Conservation (phyloP, 192 early-diverging fungal genomes). For the Umbelopsis sp. region DNA sequence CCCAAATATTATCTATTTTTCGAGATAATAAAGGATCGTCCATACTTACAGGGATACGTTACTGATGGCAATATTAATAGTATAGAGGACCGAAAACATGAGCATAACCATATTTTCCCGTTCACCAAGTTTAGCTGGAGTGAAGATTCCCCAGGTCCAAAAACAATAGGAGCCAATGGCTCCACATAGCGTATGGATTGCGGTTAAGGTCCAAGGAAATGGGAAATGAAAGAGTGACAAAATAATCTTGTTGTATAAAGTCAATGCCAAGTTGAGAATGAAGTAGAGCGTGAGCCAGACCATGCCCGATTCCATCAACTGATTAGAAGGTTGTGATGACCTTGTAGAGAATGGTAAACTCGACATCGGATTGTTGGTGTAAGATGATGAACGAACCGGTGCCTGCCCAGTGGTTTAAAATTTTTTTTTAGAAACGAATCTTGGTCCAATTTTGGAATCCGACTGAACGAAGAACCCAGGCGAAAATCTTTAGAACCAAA, state of each 20-base stretch:
- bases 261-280: conserved; percentile 60
- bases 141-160: conserved; percentile 33
- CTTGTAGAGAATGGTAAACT: conserved; percentile 14
- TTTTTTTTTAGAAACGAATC: conserved; percentile 13
- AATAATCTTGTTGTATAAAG: conserved; percentile 71
- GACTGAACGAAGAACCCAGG: not conserved
- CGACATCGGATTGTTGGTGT: not conserved
- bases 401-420: not conserved
- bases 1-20: not conserved
- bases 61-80: conserved; percentile 72
- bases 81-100: conserved; percentile 71
- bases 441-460: not conserved
- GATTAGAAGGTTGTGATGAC: conserved; percentile 1
- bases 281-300: conserved; percentile 58
- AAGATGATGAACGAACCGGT: conserved; percentile 12
- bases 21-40: conserved; percentile 22
- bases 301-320: conserved; percentile 21
- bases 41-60: conserved; percentile 68
- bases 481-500: not conserved
- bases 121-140: conserved; percentile 38
- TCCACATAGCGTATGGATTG: conserved; percentile 63
- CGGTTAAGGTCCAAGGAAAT: conserved; percentile 75
- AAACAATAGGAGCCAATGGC: conserved; percentile 54
- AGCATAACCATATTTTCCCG: conserved; percentile 50
- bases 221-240: conserved; percentile 59